Conservation (phyloP, 768 basidiomycete species). For the Trametes gibbosa region DNA sequence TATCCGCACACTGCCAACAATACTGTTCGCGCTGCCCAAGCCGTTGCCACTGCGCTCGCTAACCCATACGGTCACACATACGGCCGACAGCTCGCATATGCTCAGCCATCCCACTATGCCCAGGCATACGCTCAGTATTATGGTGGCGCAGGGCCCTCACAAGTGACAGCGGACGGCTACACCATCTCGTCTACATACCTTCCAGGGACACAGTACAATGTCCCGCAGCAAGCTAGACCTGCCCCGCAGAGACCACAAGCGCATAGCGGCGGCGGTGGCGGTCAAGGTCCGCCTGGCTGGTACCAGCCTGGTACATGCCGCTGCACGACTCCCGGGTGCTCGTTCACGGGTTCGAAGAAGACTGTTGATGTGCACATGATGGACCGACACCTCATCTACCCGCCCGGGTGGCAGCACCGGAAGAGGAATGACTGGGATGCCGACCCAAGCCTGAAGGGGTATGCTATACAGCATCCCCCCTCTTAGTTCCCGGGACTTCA, state of each 20-base stretch:
- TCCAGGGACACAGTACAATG: slow-evolving; percentile 14
- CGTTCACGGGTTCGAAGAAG: slow-evolving; percentile 67
- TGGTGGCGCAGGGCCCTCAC: slow-evolving; percentile 16
- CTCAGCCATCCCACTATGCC: slow-evolving; percentile 33
- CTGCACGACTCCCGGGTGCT: slow-evolving; percentile 64
- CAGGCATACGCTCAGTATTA: slow-evolving; percentile 28
- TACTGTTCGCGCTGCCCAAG: slow-evolving; percentile 21
- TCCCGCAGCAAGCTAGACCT: slow-evolving; percentile 6
- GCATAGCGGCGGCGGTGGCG: neutral
- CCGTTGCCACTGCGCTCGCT: slow-evolving; percentile 25
- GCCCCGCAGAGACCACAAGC: neutral
- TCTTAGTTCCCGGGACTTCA: neutral
- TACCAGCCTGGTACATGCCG: slow-evolving; percentile 59
- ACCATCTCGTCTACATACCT: slow-evolving; percentile 33
- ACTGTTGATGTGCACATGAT: slow-evolving; percentile 75
- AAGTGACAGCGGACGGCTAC: slow-evolving; percentile 32
- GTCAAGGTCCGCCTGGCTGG: slow-evolving; percentile 38
- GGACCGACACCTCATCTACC: slow-evolving; percentile 86
- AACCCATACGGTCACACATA: slow-evolving; percentile 28
- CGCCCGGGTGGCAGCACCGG: slow-evolving; percentile 63
- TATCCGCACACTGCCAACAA: neutral
- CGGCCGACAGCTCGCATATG: slow-evolving; percentile 13
- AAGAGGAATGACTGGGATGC: slow-evolving; percentile 72
- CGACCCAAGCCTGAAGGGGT: slow-evolving; percentile 82
- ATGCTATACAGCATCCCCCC: slow-evolving; percentile 14